These are phyloP conservation scores for Sphagnum fallax DNA, from an alignment of 228 moss, liverwort and hornwort species.

Conservation along the genomic window DNA sequence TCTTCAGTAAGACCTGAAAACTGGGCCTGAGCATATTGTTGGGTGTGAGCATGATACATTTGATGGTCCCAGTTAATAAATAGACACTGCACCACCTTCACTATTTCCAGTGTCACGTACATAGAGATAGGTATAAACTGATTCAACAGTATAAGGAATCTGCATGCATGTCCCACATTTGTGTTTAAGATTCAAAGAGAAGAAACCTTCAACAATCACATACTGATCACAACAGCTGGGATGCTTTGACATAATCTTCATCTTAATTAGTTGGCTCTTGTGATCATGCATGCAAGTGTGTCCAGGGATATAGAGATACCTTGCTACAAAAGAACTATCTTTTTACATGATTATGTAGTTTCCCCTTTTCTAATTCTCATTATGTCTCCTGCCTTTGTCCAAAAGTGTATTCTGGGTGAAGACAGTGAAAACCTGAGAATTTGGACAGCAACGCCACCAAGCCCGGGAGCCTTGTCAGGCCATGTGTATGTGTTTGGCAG, in stretches of 20 bases:
- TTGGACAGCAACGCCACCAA: slow-evolving; percentile 44
- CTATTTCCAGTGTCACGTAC: slow-evolving; percentile 83
- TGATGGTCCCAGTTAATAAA: slow-evolving; percentile 70
- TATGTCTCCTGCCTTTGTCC: too few species aligned
- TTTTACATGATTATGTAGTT: too few species aligned
- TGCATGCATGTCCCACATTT: slow-evolving; percentile 8
- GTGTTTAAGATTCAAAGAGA: neutral
- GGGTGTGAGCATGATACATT: slow-evolving; percentile 50
- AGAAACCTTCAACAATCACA: neutral
- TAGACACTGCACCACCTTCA: slow-evolving; percentile 74
- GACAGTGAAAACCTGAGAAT: slow-evolving; percentile 45
- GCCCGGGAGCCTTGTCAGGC: slow-evolving; percentile 21
- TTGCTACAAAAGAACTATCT: too few species aligned
- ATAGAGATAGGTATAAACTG: slow-evolving; percentile 85
- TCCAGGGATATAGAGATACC: too few species aligned
- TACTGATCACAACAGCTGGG: too few species aligned
- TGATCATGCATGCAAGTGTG: too few species aligned
- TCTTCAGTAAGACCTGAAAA: slow-evolving; percentile 80
- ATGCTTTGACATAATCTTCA: too few species aligned
- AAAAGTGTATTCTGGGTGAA: neutral
- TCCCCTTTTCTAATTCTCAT: too few species aligned
- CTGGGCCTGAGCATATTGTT: slow-evolving; percentile 48
- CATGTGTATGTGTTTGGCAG: slow-evolving; percentile 16
- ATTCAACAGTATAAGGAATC: slow-evolving; percentile 69
- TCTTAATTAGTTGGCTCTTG: too few species aligned